These are phyloP conservation scores for Pisolithus tinctorius DNA, from an alignment of 768 basidiomycete genomes.

Conservation along the genomic window DNA sequence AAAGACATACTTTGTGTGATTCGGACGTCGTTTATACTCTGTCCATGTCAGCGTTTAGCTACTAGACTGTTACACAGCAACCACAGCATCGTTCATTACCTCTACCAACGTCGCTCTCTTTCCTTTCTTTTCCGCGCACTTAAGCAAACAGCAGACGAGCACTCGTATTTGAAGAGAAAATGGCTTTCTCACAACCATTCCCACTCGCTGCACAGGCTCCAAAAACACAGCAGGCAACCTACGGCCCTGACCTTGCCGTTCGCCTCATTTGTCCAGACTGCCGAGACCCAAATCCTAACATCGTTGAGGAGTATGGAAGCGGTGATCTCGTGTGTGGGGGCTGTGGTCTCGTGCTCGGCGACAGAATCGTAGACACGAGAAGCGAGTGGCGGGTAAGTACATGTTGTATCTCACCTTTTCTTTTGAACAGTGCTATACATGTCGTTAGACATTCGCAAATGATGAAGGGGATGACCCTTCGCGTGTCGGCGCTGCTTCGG, in stretches of 20 bases:
- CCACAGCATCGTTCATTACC: too few relatives aligned
- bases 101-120: too few relatives aligned
- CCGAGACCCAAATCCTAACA: slow-evolving; percentile 86
- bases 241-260: slow-evolving; percentile 78
- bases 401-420: slow-evolving; percentile 8
- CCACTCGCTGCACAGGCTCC: slow-evolving; percentile 56
- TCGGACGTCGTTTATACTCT: too few relatives aligned
- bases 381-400: slow-evolving; percentile 92
- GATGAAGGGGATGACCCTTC: slow-evolving; percentile 99
- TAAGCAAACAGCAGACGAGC: too few relatives aligned
- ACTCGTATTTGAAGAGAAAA: slow-evolving; percentile 7
- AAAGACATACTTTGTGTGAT: too few relatives aligned
- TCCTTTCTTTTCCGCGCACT: too few relatives aligned
- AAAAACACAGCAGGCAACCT: slow-evolving; percentile 50
- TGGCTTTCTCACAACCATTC: slow-evolving; percentile 77
- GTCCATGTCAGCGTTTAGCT: too few relatives aligned
- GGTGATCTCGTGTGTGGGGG: slow-evolving; percentile 95
- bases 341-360: slow-evolving; percentile 92
- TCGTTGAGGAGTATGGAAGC: slow-evolving; percentile 95
- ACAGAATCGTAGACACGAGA: slow-evolving; percentile 93
- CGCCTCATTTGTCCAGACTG: slow-evolving; percentile 95
- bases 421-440: slow-evolving; percentile 15
- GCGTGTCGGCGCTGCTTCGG: slow-evolving; percentile 95
- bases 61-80: too few relatives aligned
- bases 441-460: slow-evolving; percentile 91